Base-by-base conservation (phyloP, 2,329 filamentous ascomycete species). In the Alternaria brassicicola region DNA sequence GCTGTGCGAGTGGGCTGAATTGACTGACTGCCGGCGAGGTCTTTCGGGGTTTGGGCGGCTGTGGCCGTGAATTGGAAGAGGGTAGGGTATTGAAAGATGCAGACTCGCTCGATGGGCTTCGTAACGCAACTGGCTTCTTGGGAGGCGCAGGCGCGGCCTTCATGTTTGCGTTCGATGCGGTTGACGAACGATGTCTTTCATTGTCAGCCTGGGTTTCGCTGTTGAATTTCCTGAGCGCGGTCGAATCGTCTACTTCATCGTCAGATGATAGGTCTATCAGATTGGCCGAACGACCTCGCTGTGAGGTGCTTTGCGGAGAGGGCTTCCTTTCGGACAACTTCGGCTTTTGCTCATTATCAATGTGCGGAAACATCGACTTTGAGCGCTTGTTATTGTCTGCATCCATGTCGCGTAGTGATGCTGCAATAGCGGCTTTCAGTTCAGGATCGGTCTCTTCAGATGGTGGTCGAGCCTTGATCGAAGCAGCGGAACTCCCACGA, bases 201-300 rank as follows among this genome's bases (percentile, higher is more conserved):
- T 46, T 60, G 43, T 68, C 56, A 17, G 51, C 50, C 46, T 68
- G 60, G 5, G 66, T 67, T 42, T 77, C 75, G 25, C 72, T 72
- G 26, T 69, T 66, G 17, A 60, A 61, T 17, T 71, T 71, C 13
- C 66, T 67, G 12, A 71, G 42, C 17, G 60, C 49, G n/a, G 66
- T 64, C 6, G 50, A 17, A 15, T 35, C 47, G 23, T 69, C 47
- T 57, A 65, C 49, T 12, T 74, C 75, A n/a, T 78, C 76, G 31
- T 82, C 80, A n/a, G 78, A 78, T 15, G 77, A 80, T 23, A 83
- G 76, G 57, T 83, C 80, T 42, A 84, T 84, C 10, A 83, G 68
- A 45, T 82, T 78, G 42, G 76, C 76, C 7, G 71, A 60, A 4
- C 69, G 57, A 48, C 66, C 61, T 46, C 70, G 68, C 43, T 70